Conservation (phyloP, 345 rosid species). For the Salix purpurea region DNA sequence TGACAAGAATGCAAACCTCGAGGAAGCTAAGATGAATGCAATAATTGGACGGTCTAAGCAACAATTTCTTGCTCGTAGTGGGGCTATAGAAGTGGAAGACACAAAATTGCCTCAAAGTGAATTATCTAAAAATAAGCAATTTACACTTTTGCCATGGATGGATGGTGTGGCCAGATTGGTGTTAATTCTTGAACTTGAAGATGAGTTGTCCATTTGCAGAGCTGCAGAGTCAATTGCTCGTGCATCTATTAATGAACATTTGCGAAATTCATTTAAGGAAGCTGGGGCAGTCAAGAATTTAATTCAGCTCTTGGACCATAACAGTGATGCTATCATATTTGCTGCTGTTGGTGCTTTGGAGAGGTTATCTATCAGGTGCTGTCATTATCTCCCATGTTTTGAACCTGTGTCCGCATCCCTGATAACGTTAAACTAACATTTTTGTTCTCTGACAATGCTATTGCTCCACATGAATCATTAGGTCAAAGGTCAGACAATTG, state of each 20-base stretch:
- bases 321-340: slow-evolving; percentile 43
- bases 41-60: slow-evolving; percentile 69
- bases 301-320: slow-evolving; percentile 61
- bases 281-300: slow-evolving; percentile 76
- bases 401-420: background rate
- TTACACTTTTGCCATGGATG: slow-evolving; percentile 63
- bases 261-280: slow-evolving; percentile 77
- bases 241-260: slow-evolving; percentile 68
- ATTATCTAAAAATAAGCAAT: slow-evolving; percentile 22
- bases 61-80: slow-evolving; percentile 79
- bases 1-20: slow-evolving; percentile 41
- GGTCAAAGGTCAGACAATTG: background rate
- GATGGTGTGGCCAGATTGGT: slow-evolving; percentile 91
- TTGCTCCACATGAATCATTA: background rate
- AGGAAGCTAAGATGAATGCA: slow-evolving; percentile 70
- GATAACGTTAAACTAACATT: background rate
- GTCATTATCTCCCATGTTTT: background rate
- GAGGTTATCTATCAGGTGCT: slow-evolving; percentile 69
- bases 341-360: slow-evolving; percentile 62
- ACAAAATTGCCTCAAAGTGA: slow-evolving; percentile 40
- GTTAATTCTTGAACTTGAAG: slow-evolving; percentile 76
- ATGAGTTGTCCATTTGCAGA: slow-evolving; percentile 58
- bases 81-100: slow-evolving; percentile 69
- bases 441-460: background rate
- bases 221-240: slow-evolving; percentile 76